A percentile compares a stretch with the other conserved stretches of the same genome.
Evolutionary conservation across 345 rosid species (phyloP).

Genomic region (Rhizophora mangle): DNA sequence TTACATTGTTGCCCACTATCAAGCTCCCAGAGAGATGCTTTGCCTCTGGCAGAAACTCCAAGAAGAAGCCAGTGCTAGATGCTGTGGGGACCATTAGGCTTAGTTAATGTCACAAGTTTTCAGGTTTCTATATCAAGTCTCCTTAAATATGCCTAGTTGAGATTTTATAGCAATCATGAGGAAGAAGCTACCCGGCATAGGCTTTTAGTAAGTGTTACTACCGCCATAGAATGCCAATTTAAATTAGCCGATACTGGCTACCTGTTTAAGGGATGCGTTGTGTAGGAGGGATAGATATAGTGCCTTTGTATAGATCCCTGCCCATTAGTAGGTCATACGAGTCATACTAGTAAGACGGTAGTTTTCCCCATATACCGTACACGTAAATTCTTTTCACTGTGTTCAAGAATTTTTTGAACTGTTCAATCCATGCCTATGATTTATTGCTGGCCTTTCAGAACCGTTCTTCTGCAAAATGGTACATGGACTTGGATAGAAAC

Average conservation of each 20-base stretch:
- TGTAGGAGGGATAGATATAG: neutral
- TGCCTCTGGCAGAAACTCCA: constrained; percentile 93
- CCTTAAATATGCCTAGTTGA: neutral
- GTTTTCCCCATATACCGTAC: neutral
- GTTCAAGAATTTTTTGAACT: neutral
- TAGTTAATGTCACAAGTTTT: constrained; percentile 9
- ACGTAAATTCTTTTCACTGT: constrained; percentile 7
- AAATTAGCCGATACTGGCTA: neutral
- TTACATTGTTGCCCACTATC: constrained; percentile 89
- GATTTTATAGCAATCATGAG: neutral
- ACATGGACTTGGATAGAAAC: too few species aligned
- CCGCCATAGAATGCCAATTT: neutral
- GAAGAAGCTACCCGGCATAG: neutral
- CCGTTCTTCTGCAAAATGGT: too few species aligned
- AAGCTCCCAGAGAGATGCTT: constrained; percentile 83
- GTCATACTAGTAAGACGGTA: neutral
- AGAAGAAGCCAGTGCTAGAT: constrained; percentile 62
- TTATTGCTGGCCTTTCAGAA: neutral
- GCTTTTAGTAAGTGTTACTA: constrained; percentile 1
- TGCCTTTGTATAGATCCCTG: constrained; percentile 8
- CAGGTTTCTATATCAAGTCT: neutral
- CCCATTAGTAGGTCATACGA: neutral
- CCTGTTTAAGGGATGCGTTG: constrained; percentile 9
- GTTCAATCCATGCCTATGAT: neutral
- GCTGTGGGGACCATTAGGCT: constrained; percentile 39